Conservation (phyloP, 2,329 filamentous ascomycete species). For the Penicillium sumatraense region DNA sequence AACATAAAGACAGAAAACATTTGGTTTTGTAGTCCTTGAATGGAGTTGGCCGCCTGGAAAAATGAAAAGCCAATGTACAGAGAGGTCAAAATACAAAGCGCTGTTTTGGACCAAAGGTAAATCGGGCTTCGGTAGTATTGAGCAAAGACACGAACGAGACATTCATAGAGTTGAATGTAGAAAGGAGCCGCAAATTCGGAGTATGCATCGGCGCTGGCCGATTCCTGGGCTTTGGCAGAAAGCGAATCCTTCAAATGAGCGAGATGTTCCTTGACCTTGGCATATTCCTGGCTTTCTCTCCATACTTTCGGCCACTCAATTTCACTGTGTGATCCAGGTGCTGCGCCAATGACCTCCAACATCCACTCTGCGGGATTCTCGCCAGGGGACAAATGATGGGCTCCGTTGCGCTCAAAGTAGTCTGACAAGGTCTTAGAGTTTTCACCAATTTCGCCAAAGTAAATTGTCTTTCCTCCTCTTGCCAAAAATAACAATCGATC, state of each 20-base stretch:
- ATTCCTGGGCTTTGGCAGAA: not conserved
- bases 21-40: conserved; percentile 82
- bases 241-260: conserved; percentile 43
- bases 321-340: conserved; percentile 62
- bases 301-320: conserved; percentile 59
- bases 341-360: conserved; percentile 60
- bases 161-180: conserved; percentile 64
- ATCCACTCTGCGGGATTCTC: conserved; percentile 71
- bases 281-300: conserved; percentile 60
- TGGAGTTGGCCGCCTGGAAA: conserved; percentile 71
- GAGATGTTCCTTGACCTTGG: conserved; percentile 51
- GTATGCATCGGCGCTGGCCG: conserved; percentile 66
- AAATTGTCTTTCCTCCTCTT: conserved; percentile 66
- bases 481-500: conserved; percentile 66
- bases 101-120: conserved; percentile 80
- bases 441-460: conserved; percentile 67
- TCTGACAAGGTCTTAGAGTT: conserved; percentile 60
- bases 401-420: conserved; percentile 68
- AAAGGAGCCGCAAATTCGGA: conserved; percentile 60
- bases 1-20: conserved; percentile 87
- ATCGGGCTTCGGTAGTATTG: conserved; percentile 87
- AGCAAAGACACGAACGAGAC: conserved; percentile 74
- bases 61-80: conserved; percentile 75
- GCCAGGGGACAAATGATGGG: conserved; percentile 56
- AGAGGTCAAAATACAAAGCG: conserved; percentile 43